A percentile compares a stretch with the other conserved stretches of the same genome.
Conservation (phyloP, 768 basidiomycete species). For the Amanita thiersii region DNA sequence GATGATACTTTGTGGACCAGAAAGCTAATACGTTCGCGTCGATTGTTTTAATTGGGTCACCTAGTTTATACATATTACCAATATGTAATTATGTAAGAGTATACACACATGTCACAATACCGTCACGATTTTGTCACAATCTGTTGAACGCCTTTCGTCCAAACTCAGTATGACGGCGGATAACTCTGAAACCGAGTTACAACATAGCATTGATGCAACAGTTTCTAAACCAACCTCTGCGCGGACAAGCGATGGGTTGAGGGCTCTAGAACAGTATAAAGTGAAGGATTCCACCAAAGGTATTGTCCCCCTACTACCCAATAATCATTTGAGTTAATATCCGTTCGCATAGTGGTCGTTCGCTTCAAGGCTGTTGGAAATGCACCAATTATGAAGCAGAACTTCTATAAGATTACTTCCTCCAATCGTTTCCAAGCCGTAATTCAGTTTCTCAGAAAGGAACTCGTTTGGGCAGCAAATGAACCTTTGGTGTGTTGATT, state of each 20-base stretch:
- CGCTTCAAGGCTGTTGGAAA: slow-evolving; percentile 97
- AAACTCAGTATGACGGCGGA: slow-evolving; percentile 9
- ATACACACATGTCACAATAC: no score
- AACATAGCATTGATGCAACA: neutral
- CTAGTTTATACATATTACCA: no score
- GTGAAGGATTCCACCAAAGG: slow-evolving; percentile 80
- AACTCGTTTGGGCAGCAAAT: slow-evolving; percentile 77
- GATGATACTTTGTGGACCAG: no score
- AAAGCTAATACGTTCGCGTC: no score
- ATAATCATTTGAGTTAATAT: neutral
- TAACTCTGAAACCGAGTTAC: neutral
- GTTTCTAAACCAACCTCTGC: slow-evolving; percentile 13
- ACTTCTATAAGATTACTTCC: slow-evolving; percentile 96
- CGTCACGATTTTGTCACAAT: no score
- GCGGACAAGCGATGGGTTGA: slow-evolving; percentile 40
- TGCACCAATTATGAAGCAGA: slow-evolving; percentile 98
- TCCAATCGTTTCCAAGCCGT: slow-evolving; percentile 93
- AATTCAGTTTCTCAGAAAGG: slow-evolving; percentile 85
- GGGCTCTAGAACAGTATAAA: slow-evolving; percentile 80
- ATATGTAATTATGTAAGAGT: no score
- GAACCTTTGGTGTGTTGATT: slow-evolving; percentile 67
- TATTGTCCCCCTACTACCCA: slow-evolving; percentile 17
- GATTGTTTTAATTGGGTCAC: no score
- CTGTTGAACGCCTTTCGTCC: no score
- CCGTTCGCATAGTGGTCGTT: slow-evolving; percentile 68